phyloP scores from a whole-genome alignment of 2,329 filamentous ascomycete species.

The Colletotrichum sp. region DNA sequence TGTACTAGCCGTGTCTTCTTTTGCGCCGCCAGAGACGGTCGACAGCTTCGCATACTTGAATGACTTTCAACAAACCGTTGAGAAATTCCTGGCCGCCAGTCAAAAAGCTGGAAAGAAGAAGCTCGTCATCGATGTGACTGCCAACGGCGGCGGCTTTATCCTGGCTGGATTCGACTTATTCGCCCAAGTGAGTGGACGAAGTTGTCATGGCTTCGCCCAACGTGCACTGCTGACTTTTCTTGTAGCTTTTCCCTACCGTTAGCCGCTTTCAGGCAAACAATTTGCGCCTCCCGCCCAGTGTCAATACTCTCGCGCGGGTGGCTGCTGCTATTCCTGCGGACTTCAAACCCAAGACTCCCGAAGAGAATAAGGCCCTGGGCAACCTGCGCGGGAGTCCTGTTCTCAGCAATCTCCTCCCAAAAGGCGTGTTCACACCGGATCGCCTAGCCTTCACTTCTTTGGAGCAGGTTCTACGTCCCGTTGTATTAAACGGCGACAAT shows the following conservation, averaged over 20 bases:
- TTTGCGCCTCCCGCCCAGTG: constrained; percentile 53
- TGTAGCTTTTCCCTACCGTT: constrained; percentile 53
- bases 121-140: constrained; percentile 63
- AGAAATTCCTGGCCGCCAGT: constrained; percentile 27
- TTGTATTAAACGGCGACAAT: constrained; percentile 46
- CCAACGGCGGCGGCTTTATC: constrained; percentile 64
- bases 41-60: constrained; percentile 27
- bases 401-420: constrained; percentile 47
- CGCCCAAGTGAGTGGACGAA: constrained; percentile 45
- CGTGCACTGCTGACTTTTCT: not conserved
- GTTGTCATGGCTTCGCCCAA: constrained; percentile 40
- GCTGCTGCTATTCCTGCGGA: constrained; percentile 30
- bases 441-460: constrained; percentile 32
- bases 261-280: constrained; percentile 54
- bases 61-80: constrained; percentile 33
- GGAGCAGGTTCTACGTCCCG: constrained; percentile 34
- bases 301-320: constrained; percentile 46
- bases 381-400: constrained; percentile 50
- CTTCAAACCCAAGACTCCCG: constrained; percentile 34
- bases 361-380: constrained; percentile 47
- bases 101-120: constrained; percentile 59
- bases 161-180: constrained; percentile 67
- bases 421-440: constrained; percentile 52
- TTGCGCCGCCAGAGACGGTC: constrained; percentile 24
- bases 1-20: constrained; percentile 32